Evolutionary conservation across 148 eudicot species (phyloP), one percentile per base, ranked within the genome.

Genomic region (Cornus controversa): DNA sequence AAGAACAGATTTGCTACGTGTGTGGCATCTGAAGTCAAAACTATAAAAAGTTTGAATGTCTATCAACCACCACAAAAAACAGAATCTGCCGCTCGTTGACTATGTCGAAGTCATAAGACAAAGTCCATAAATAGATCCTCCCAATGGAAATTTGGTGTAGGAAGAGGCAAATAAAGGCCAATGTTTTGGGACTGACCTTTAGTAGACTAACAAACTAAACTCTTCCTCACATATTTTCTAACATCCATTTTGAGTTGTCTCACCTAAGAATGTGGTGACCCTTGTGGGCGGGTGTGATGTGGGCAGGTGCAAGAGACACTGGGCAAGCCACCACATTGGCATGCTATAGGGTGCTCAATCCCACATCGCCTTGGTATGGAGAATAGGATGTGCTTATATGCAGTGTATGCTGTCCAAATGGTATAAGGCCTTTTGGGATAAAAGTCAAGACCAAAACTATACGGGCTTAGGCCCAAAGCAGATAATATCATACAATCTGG

Each of bases 21-120:
- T 9, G 75, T 15, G 1, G 66, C 66, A 29, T 72, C 66, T 2
- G 23, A 25, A 1, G 66, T 54, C 26, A 66, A 72, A 8, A 72
- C 50, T 13, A 72, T 31, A 50, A 72, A 79, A 13, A 65, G 77
- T 72, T 78, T 1, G 45, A 78, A 28, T 74, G 78, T 7, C 67
- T 4, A 62, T 82, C 78, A 2, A 78, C 75, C 0, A 78, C 81
- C 3, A 29, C 31, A 29, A 47, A 78, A 73, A 2, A 78, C 40
- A 8, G 75, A 73, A 53, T 82, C 78, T 5, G 10, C 28, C 0
- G 53, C 36, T 16, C 75, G 42, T 23, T 47, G 31, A 29, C 75
- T 77, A 0, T 47, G 31, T 3, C 75, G 81, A 1, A 82, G 20
- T 5, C 75, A 81, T 0, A 81, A 3, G 11, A 77, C 40, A 77